Percentiles rank a stretch among this genome's conserved stretches.
Evolutionary conservation across 805 yeast genomes (phyloP).

Genomic region (Metschnikowia cubensis): DNA sequence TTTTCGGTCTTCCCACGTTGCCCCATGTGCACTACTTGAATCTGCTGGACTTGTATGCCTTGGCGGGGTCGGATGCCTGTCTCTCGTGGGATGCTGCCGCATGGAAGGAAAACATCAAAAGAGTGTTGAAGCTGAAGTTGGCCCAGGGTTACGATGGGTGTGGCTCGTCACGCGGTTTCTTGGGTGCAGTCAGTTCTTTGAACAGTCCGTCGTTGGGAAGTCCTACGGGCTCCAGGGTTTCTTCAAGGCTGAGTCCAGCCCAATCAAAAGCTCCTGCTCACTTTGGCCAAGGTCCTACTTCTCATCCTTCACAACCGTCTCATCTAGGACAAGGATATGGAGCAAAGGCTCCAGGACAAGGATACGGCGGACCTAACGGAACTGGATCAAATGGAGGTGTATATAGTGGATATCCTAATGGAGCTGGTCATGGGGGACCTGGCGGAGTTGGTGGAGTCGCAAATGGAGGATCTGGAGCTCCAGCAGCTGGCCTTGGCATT

Average conservation of each 20-base stretch:
- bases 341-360: too few relatives aligned
- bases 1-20: slow-evolving; percentile 46
- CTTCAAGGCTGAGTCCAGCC: neutral
- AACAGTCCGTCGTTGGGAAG: slow-evolving; percentile 30
- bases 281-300: too few relatives aligned
- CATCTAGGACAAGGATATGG: too few relatives aligned
- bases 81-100: slow-evolving; percentile 35
- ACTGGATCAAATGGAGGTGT: neutral
- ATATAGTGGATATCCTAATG: too few relatives aligned
- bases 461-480: neutral
- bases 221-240: slow-evolving; percentile 4
- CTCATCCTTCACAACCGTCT: too few relatives aligned
- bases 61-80: slow-evolving; percentile 23
- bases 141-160: slow-evolving; percentile 65
- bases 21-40: slow-evolving; percentile 43
- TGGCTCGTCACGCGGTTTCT: slow-evolving; percentile 56
- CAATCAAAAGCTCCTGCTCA: too few relatives aligned
- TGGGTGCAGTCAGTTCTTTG: slow-evolving; percentile 56
- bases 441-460: too few relatives aligned
- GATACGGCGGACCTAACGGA: too few relatives aligned
- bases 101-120: slow-evolving; percentile 32
- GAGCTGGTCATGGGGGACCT: too few relatives aligned
- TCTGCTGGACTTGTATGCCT: slow-evolving; percentile 25
- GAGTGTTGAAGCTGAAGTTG: slow-evolving; percentile 31
- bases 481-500: neutral